Evolutionary conservation across 345 rosid genomes (phyloP), one percentile per base, ranked within the genome.

Genomic region (Cardamine chenopodiifolia): DNA sequence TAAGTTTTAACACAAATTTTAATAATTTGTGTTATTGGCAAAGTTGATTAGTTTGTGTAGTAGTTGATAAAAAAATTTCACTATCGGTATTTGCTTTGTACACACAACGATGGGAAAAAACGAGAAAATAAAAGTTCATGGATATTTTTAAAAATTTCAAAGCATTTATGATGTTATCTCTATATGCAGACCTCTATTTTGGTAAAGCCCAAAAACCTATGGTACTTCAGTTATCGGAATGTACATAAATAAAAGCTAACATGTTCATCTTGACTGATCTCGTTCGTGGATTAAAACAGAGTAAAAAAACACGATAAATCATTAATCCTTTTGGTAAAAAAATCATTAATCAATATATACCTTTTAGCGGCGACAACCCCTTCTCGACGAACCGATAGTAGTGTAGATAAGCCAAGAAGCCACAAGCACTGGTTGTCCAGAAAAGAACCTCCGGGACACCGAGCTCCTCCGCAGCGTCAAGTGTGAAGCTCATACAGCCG

Each of bases 391-490:
- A 62, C 7, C n/a, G 26, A 18, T 72, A 7, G 1, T 1, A 52
- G 62, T 62, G 37, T 17, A 72, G 14, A 61, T 49, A 50, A 47
- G 58, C 47, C 53, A 35, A 3, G 61, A 61, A 72, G 20, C 39
- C 68, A 72, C 76, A 72, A 32, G 76, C 76, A 60, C 69, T 72
- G 0, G 58, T 17, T 2, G 76, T 72, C 59, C 69, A 62, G 3
- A 72, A 48, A 35, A 52, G 39, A 62, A 72, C 53, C 13, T 60
- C 62, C 2, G 69, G 76, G 18, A 72, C 31, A 11, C 42, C 68
- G 13, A 72, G 53, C 23, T 72, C 69, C 39, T 72, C 53, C 7
- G 76, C 76, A 34, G 62, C 76, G 4, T 72, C 76, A 48, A 72
- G 61, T n/a, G 76, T 62, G 2, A 72, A 72, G 22, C 52, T 61